Evolutionary conservation across 2,329 filamentous ascomycete genomes (phyloP), one percentile per base, ranked within the genome.

Genomic region (Penicillium olsonii): DNA sequence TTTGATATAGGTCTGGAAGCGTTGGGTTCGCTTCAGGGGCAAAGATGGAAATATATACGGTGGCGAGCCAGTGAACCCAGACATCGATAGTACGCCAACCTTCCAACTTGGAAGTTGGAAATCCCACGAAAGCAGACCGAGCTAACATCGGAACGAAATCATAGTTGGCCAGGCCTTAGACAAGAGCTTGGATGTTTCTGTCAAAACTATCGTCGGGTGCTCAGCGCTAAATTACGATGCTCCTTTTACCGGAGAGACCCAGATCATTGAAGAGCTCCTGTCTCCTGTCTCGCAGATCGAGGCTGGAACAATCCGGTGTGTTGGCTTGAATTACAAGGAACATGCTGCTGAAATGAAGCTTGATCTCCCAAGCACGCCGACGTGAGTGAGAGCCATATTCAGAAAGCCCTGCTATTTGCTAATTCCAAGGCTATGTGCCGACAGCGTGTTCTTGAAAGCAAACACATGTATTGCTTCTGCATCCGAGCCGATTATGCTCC

Each of bases 301-400:
- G 38, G 47, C 50, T 20, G 50, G 50, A 15, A 47, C 50, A n/a
- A 34, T 53, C 37, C 47, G 50, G 14, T 53, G 50, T 18, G 37
- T 53, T 18, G 50, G 50, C 20, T 38, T 53, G 27, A 53, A 53
- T 26, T 53, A 53, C 29, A 53, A 53, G 12, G 50, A 53, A 20
- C 50, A 53, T 27, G 50, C 50, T 10, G 50, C 50, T 5, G 50
- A 53, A 38, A 53, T 53, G 50, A 53, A 53, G 20, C 15, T 53
- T 27, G 17, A 46, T 37, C 38, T 53, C 20, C 50, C 50, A 26
- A 47, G 38, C 12, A 53, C 38, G 4, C 50, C 50, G 17, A 53
- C 50, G 50, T 53, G 6, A 40, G 42, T 45, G n/a, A n/a, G n/a
- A n/a, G n/a, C n/a, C n/a, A n/a, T n/a, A n/a, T n/a, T n/a, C n/a